These are phyloP conservation scores for Xerocomus amazonicus DNA, from an alignment of 1,284 basidiomycete genomes.

Conservation along the genomic window DNA sequence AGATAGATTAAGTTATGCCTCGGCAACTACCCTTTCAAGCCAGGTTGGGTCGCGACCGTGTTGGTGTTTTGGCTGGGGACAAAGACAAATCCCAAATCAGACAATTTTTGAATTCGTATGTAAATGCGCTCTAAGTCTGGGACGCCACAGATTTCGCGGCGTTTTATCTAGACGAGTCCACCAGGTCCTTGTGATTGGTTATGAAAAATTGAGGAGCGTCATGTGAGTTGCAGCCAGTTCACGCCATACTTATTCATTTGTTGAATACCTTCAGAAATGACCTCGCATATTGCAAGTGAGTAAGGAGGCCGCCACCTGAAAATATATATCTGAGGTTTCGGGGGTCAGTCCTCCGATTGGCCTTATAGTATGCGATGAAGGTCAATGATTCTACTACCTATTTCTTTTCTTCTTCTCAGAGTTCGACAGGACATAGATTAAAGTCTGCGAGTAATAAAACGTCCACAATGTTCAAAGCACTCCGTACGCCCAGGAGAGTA, in stretches of 20 bases:
- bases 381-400: constrained; percentile 35
- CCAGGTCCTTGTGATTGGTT: constrained; percentile 92
- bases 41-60: constrained; percentile 75
- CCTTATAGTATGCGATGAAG: constrained; percentile 95
- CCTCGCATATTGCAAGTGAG: constrained; percentile 62
- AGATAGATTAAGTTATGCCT: neutral
- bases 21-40: constrained; percentile 1
- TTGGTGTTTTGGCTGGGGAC: constrained; percentile 80
- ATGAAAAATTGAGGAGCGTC: constrained; percentile 84
- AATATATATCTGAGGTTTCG: neutral
- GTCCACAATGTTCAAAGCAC: constrained; percentile 79
- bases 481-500: constrained; percentile 72
- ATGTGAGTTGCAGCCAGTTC: constrained; percentile 47
- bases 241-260: neutral
- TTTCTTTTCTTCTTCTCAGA: neutral
- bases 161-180: constrained; percentile 55
- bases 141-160: constrained; percentile 3
- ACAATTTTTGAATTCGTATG: constrained; percentile 73
- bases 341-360: constrained; percentile 77
- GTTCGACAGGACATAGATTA: constrained; percentile 75
- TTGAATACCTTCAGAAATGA: constrained; percentile 44
- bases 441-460: constrained; percentile 95
- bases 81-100: constrained; percentile 70
- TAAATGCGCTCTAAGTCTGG: neutral
- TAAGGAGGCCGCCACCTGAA: constrained; percentile 1